phyloP scores from a whole-genome alignment of 1,139 yeast species.

The Diutina pseudorugosa region DNA sequence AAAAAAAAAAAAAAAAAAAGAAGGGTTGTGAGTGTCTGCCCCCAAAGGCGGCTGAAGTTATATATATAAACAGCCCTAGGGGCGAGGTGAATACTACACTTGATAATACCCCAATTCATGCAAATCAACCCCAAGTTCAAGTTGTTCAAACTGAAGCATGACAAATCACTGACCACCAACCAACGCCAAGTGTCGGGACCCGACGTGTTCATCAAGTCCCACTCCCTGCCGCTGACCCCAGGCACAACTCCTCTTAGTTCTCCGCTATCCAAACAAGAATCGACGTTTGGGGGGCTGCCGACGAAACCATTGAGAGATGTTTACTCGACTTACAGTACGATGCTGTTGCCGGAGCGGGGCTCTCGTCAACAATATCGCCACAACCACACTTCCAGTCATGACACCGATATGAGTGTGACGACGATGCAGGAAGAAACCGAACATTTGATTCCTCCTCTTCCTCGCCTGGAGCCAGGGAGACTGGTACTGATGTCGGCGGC shows the following conservation, averaged over 20 bases:
- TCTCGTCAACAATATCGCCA: background rate
- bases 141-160: slow-evolving; percentile 1
- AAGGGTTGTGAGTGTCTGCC: background rate
- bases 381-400: background rate
- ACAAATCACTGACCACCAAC: background rate
- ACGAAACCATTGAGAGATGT: background rate
- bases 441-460: background rate
- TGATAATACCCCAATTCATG: background rate
- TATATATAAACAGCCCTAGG: background rate
- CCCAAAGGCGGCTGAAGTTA: background rate
- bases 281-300: background rate
- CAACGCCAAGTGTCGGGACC: background rate
- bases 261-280: background rate
- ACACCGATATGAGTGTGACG: background rate
- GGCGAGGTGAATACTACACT: background rate
- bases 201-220: background rate
- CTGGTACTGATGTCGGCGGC: background rate
- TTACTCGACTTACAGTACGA: background rate
- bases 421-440: background rate
- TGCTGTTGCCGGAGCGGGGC: background rate
- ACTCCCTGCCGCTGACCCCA: background rate
- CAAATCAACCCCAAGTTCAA: slow-evolving; percentile 3
- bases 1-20: too few relatives aligned
- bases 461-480: background rate
- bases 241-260: background rate